Conservation (phyloP, 768 basidiomycete species). For the Mrakia hoshinonis region DNA sequence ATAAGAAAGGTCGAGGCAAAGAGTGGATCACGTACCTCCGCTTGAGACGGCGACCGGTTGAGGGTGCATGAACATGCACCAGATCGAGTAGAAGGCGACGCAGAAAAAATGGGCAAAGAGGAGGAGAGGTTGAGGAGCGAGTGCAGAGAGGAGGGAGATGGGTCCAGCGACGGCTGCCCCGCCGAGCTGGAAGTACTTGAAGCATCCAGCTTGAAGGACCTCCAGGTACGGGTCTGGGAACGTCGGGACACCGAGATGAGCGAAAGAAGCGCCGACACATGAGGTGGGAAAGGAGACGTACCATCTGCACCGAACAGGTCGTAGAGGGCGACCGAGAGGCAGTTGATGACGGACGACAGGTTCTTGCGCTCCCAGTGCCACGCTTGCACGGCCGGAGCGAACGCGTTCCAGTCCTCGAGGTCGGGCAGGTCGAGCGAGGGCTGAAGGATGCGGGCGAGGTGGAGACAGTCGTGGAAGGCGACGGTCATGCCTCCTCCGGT, state of each 20-base stretch:
- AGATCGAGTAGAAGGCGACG: constrained; percentile 92
- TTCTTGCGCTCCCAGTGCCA: constrained; percentile 87
- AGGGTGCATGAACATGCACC: constrained; percentile 66
- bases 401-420: constrained; percentile 42
- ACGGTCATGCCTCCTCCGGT: constrained; percentile 98
- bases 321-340: constrained; percentile 84
- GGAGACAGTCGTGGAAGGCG: constrained; percentile 73
- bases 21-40: constrained; percentile 8
- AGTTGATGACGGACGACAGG: constrained; percentile 77
- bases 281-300: constrained; percentile 42
- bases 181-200: constrained; percentile 92
- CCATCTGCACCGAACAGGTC: constrained; percentile 91
- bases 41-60: constrained; percentile 32
- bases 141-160: constrained; percentile 75
- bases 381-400: constrained; percentile 47
- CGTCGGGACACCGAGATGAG: not conserved
- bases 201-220: constrained; percentile 60
- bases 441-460: constrained; percentile 56
- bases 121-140: constrained; percentile 67
- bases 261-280: not conserved
- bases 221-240: constrained; percentile 43
- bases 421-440: constrained; percentile 35
- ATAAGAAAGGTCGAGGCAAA: not conserved
- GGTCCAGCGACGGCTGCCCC: constrained; percentile 82
- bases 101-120: constrained; percentile 87